A percentile compares a stretch with the other conserved stretches of the same genome.
Conservation (phyloP, 805 yeast species). For the Wickerhamomyces xylosicus region DNA sequence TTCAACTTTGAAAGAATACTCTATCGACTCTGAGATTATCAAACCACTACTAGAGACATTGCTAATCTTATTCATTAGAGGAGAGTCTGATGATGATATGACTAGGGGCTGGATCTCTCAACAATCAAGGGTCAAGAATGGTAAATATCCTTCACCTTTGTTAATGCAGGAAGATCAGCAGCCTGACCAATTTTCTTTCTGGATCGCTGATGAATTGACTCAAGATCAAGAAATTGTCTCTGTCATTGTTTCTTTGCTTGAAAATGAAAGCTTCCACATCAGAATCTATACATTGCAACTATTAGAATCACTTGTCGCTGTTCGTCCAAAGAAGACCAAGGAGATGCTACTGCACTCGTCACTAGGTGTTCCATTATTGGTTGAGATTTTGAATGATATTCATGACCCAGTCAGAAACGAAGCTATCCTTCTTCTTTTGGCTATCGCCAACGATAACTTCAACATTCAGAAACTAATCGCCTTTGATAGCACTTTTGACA, state of each 20-base stretch:
- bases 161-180: slow-evolving; percentile 36
- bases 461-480: slow-evolving; percentile 91
- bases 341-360: slow-evolving; percentile 67
- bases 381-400: slow-evolving; percentile 45
- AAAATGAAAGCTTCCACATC: slow-evolving; percentile 60
- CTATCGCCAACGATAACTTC: slow-evolving; percentile 68
- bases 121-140: slow-evolving; percentile 64
- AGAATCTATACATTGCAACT: slow-evolving; percentile 76
- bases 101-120: slow-evolving; percentile 66
- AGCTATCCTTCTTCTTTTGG: slow-evolving; percentile 72
- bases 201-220: slow-evolving; percentile 92
- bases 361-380: slow-evolving; percentile 69
- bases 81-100: slow-evolving; percentile 50
- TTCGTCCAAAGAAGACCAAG: slow-evolving; percentile 66
- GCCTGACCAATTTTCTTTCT: slow-evolving; percentile 79
- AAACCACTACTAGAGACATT: slow-evolving; percentile 82
- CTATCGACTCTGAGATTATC: slow-evolving; percentile 58
- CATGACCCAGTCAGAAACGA: slow-evolving; percentile 88
- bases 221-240: slow-evolving; percentile 33
- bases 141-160: slow-evolving; percentile 70
- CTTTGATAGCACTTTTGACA: slow-evolving; percentile 86
- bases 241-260: slow-evolving; percentile 33
- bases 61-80: slow-evolving; percentile 68
- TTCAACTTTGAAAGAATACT: slow-evolving; percentile 51
- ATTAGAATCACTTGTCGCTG: slow-evolving; percentile 70